A percentile compares a stretch with the other conserved stretches of the same genome.
These are phyloP conservation scores for Trichosporon coremiiforme DNA, from an alignment of 1,284 basidiomycete genomes.

Conservation along the genomic window DNA sequence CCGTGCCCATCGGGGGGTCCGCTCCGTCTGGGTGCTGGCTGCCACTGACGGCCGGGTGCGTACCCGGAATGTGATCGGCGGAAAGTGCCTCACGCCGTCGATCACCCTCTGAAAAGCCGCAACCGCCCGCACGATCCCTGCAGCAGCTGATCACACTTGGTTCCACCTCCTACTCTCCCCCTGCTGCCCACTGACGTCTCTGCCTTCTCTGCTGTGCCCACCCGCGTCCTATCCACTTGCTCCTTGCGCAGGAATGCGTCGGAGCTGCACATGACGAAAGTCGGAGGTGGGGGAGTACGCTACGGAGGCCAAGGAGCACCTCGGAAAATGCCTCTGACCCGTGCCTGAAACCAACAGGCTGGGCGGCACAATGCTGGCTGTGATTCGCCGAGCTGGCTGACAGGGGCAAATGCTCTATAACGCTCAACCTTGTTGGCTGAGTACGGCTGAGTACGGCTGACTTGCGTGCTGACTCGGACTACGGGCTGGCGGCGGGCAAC, in stretches of 20 bases:
- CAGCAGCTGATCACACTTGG: not conserved
- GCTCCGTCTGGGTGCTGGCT: too few species aligned
- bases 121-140: not conserved
- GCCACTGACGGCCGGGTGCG: too few species aligned
- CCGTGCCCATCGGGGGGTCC: too few species aligned
- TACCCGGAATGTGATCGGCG: constrained; percentile 7
- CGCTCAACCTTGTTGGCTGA: not conserved
- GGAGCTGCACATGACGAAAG: too few species aligned
- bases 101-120: not conserved
- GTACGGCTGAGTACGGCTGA: not conserved
- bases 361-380: not conserved
- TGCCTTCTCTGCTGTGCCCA: not conserved
- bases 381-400: constrained; percentile 7
- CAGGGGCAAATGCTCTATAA: not conserved
- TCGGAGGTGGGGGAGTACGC: too few species aligned
- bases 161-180: not conserved
- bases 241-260: too few species aligned
- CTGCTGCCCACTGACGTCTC: not conserved
- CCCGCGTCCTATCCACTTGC: too few species aligned
- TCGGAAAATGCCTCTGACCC: not conserved
- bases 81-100: not conserved
- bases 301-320: too few species aligned
- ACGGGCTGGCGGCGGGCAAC: too few species aligned
- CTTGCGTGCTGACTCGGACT: too few species aligned
- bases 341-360: not conserved